Base-by-base conservation (phyloP, 2,329 filamentous ascomycete genomes). In the Alternaria novae-zelandiae region DNA sequence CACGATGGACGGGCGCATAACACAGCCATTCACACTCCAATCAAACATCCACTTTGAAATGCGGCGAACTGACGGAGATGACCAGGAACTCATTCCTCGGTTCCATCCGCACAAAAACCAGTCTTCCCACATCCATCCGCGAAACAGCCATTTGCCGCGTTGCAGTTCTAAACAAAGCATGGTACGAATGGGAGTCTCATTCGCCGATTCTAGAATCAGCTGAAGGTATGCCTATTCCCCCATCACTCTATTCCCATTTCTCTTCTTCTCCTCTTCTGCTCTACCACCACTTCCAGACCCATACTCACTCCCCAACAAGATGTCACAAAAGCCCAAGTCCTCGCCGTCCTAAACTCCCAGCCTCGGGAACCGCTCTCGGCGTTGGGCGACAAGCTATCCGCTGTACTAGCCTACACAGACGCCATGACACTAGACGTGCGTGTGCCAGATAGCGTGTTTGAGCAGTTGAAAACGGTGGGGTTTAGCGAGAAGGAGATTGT, bases 111-210 rank as follows among this genome's bases (percentile, higher is more conserved):
- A 86, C 84, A 2, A 77, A 80, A 61, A 88, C 85, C 6, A 83
- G 81, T 12, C 79, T 88, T 4, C 74, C 84, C 4, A 77, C 81
- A 4, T 78, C 79, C 70, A 75, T 93, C 57, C 89, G 91, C 69
- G 93, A 97, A 83, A 84, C 94, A 17, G 90, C 91, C 68, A 94
- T 97, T 71, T 93, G 89, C 73, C 87, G 93, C 53, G 91, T 96
- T 13, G 93, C 93, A 12, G 89, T 91, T 15, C 86, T 93, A 72
- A 97, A 96, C 80, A 80, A 86, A 17, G 93, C 93, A 2, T 93
- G 91, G 89, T 96, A 94, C 79, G 93, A 97, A 79, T 96, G 92
- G 93, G 86, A 83, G 36, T 88, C 92, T 58, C 93, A 97, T 76
- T 89, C 89, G 15, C 92, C 92, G 1, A 74, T 84, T 4, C 83